phyloP scores from a whole-genome alignment of 2,329 filamentous ascomycete species.

The Epichloe scottii region DNA sequence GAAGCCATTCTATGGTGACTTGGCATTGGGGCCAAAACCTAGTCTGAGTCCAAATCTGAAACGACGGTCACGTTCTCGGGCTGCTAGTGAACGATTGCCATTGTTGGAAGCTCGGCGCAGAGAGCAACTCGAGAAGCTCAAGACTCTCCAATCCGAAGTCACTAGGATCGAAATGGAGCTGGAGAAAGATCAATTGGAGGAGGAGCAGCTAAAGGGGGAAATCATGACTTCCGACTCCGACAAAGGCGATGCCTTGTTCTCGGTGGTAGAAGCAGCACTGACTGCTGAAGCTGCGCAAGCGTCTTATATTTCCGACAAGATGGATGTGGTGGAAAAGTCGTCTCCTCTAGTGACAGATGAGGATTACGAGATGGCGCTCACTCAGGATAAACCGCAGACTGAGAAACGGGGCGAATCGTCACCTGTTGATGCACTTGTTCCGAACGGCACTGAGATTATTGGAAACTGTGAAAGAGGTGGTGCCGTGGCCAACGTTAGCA shows the following conservation, averaged over 20 bases:
- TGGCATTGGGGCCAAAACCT: background rate
- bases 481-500: background rate
- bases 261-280: background rate
- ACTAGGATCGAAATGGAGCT: conserved; percentile 36
- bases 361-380: background rate
- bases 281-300: background rate
- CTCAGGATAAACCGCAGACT: background rate
- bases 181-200: conserved; percentile 22
- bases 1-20: background rate
- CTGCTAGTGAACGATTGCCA: conserved; percentile 24
- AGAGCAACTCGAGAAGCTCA: conserved; percentile 32
- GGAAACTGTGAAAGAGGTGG: background rate
- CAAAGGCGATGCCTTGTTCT: conserved; percentile 1
- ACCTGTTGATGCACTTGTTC: background rate
- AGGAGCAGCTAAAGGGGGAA: conserved; percentile 20
- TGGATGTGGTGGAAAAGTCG: background rate
- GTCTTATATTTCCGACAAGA: background rate
- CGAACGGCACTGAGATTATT: background rate
- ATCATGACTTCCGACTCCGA: conserved; percentile 10
- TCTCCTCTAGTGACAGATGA: background rate
- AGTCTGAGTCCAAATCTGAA: conserved; percentile 1
- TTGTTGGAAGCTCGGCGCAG: conserved; percentile 23
- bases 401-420: background rate
- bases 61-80: conserved; percentile 18
- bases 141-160: conserved; percentile 33